Evolutionary conservation across 306 rosid genomes (phyloP).

Genomic region (Malus sieversii): DNA sequence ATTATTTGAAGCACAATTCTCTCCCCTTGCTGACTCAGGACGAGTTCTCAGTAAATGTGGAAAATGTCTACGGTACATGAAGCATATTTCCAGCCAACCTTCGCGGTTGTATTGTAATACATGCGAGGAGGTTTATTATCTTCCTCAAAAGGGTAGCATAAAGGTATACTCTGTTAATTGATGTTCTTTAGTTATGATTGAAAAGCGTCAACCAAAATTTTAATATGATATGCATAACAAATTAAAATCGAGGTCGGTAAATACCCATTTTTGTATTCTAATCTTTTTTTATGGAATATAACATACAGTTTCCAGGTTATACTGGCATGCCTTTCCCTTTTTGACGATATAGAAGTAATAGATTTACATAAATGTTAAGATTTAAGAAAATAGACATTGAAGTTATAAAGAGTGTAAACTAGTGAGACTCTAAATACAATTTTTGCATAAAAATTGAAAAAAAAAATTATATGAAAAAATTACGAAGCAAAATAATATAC

Average conservation of each 20-base stretch:
- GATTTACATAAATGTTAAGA: too few species aligned
- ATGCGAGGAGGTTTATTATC: conserved; percentile 90
- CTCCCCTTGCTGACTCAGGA: conserved; percentile 77
- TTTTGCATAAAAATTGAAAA: too few species aligned
- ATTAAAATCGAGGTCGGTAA: background rate
- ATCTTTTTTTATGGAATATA: background rate
- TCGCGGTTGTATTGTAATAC: conserved; percentile 73
- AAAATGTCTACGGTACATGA: conserved; percentile 93
- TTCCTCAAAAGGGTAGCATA: conserved; percentile 82
- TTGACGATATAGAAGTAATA: too few species aligned
- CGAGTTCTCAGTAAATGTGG: conserved; percentile 82
- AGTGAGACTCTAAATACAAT: too few species aligned
- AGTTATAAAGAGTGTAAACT: too few species aligned
- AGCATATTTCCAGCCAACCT: conserved; percentile 75
- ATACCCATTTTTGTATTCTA: background rate
- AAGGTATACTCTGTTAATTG: conserved; percentile 44
- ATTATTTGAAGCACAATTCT: conserved; percentile 89
- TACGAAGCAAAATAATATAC: too few species aligned
- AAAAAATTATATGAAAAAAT: too few species aligned
- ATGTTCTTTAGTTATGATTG: background rate
- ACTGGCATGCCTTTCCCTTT: background rate
- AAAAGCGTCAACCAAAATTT: background rate
- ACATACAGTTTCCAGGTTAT: background rate
- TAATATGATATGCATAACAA: background rate
- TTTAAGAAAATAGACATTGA: too few species aligned